Conservation (phyloP, 331 rosid genomes). For the Acacia concinna region DNA sequence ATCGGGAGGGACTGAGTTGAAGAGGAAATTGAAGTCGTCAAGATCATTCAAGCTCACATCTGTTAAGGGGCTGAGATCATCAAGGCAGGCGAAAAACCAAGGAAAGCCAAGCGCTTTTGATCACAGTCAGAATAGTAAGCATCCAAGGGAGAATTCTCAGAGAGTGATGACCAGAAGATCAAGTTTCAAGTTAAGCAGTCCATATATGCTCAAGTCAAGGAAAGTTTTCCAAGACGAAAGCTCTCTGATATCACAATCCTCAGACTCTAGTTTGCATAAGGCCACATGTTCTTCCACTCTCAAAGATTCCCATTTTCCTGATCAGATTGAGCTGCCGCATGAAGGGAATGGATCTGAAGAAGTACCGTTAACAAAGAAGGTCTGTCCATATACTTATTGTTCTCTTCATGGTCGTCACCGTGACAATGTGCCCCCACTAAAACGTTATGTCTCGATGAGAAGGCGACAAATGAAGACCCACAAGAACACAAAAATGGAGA, state of each 20-base stretch:
- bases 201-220: conserved; percentile 48
- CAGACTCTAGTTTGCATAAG: conserved; percentile 49
- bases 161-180: conserved; percentile 52
- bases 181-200: conserved; percentile 48
- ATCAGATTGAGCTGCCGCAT: conserved; percentile 35
- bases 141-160: conserved; percentile 36
- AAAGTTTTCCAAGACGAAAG: conserved; percentile 32
- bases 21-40: conserved; percentile 43
- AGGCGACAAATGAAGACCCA: conserved; percentile 56
- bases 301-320: conserved; percentile 66
- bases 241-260: conserved; percentile 24
- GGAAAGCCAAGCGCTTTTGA: conserved; percentile 31
- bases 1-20: conserved; percentile 48
- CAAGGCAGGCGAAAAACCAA: conserved; percentile 16
- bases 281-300: conserved; percentile 81
- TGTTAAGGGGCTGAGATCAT: conserved; percentile 29
- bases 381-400: conserved; percentile 74
- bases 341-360: conserved; percentile 51
- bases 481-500: conserved; percentile 40
- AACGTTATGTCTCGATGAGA: conserved; percentile 67
- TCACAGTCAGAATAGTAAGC: conserved; percentile 24
- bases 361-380: conserved; percentile 33
- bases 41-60: conserved; percentile 44
- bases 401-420: conserved; percentile 84
- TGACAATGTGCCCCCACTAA: conserved; percentile 52